phyloP scores from a whole-genome alignment of 768 basidiomycete genomes.

The Pleurotus djamor region DNA sequence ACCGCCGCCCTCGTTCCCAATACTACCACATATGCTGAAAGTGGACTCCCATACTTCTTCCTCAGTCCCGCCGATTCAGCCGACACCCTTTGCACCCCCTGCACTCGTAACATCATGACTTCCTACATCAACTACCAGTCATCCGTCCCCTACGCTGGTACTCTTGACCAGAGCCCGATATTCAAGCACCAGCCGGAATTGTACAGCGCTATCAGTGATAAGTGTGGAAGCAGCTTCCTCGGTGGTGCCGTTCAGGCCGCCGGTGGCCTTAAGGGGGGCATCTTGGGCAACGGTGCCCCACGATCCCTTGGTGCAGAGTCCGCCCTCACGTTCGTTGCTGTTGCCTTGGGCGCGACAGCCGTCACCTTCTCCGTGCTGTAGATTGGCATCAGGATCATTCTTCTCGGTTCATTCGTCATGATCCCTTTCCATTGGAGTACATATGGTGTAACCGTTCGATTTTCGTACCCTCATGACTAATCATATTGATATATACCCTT shows the following conservation, averaged over 20 bases:
- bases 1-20: constrained; percentile 48
- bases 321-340: constrained; percentile 1
- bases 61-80: constrained; percentile 48
- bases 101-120: constrained; percentile 75
- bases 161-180: constrained; percentile 62
- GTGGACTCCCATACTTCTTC: constrained; percentile 83
- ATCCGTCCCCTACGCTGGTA: constrained; percentile 69
- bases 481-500: constrained; percentile 7
- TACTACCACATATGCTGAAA: constrained; percentile 45
- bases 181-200: constrained; percentile 64
- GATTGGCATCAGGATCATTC: background rate
- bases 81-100: constrained; percentile 71
- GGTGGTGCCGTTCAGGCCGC: constrained; percentile 66
- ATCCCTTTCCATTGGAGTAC: background rate
- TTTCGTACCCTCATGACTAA: constrained; percentile 1
- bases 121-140: constrained; percentile 79
- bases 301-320: constrained; percentile 10
- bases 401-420: background rate
- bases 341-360: constrained; percentile 3
- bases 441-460: background rate
- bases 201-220: constrained; percentile 56
- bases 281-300: constrained; percentile 21
- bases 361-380: constrained; percentile 3
- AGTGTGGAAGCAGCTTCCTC: constrained; percentile 75
- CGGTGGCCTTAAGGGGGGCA: constrained; percentile 48